phyloP scores from a whole-genome alignment of 768 basidiomycete genomes.

The Lentinula detonsa region DNA sequence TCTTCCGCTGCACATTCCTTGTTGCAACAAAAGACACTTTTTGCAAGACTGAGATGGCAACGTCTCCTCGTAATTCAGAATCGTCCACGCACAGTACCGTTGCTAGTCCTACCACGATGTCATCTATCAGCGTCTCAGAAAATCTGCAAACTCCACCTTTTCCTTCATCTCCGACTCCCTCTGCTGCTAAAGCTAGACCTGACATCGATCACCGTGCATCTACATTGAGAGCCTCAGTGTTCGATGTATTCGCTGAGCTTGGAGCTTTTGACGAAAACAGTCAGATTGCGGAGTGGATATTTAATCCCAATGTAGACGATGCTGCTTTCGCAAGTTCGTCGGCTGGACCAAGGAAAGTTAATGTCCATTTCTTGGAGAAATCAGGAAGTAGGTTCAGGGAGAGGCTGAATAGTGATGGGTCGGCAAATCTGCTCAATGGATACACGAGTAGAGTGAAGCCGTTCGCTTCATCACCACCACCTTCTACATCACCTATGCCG shows the following conservation, averaged over 20 bases:
- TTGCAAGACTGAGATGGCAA: background rate
- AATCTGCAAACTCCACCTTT: background rate
- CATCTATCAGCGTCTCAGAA: background rate
- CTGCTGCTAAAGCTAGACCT: background rate
- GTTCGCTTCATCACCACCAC: background rate
- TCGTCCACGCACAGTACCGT: background rate
- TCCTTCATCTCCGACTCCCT: background rate
- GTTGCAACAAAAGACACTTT: background rate
- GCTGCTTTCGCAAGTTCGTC: background rate
- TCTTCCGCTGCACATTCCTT: background rate
- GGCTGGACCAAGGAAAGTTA: background rate
- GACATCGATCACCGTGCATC: background rate
- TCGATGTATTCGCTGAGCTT: slow-evolving; percentile 5
- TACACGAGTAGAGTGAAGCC: background rate
- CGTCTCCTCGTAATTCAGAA: background rate
- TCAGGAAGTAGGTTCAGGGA: slow-evolving; percentile 6
- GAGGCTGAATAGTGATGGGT: slow-evolving; percentile 1
- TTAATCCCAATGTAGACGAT: slow-evolving; percentile 2
- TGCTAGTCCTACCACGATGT: background rate
- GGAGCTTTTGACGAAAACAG: slow-evolving; percentile 10
- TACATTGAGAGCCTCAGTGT: slow-evolving; percentile 4
- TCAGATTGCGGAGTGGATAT: slow-evolving; percentile 8
- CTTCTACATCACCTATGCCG: background rate
- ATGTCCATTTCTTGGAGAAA: background rate
- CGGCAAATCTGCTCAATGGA: background rate